Percentiles rank a stretch among this genome's conserved stretches.
These are phyloP conservation scores for Irpex lacteus DNA, from an alignment of 1,284 basidiomycete genomes.

Conservation along the genomic window DNA sequence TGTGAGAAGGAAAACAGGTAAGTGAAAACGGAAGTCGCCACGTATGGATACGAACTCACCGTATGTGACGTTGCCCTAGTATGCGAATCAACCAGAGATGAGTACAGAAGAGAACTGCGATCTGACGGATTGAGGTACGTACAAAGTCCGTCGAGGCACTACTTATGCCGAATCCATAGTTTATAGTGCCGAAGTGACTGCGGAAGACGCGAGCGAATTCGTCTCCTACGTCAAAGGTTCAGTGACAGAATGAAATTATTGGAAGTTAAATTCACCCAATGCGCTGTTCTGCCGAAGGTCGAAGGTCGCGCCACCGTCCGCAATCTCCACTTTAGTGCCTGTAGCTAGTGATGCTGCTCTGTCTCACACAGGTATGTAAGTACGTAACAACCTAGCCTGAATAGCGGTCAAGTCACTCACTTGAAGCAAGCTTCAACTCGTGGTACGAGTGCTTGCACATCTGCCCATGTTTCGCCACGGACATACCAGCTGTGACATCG, in stretches of 20 bases:
- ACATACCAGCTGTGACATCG: conserved; percentile 6
- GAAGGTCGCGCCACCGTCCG: conserved; percentile 22
- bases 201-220: conserved; percentile 27
- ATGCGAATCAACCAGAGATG: neutral
- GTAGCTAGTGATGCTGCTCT: conserved; percentile 75
- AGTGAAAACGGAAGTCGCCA: neutral
- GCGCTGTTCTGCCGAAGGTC: conserved; percentile 64
- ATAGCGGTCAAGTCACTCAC: neutral
- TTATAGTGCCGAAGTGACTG: conserved; percentile 24
- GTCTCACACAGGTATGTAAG: neutral
- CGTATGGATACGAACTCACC: conserved; percentile 33
- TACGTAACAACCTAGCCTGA: too few relatives aligned
- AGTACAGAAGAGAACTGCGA: neutral
- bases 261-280: conserved; percentile 39
- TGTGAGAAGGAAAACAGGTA: conserved; percentile 2
- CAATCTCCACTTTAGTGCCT: conserved; percentile 52
- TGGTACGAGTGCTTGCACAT: conserved; percentile 11
- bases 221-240: conserved; percentile 18
- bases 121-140: conserved; percentile 7
- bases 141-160: conserved; percentile 31
- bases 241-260: neutral
- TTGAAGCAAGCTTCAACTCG: conserved; percentile 4
- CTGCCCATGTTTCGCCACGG: conserved; percentile 11
- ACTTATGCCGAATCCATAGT: conserved; percentile 22
- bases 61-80: conserved; percentile 66